These are phyloP conservation scores for Urochloa ruziziensis DNA, from an alignment of 176 grass and related monocot species.

Conservation along the genomic window DNA sequence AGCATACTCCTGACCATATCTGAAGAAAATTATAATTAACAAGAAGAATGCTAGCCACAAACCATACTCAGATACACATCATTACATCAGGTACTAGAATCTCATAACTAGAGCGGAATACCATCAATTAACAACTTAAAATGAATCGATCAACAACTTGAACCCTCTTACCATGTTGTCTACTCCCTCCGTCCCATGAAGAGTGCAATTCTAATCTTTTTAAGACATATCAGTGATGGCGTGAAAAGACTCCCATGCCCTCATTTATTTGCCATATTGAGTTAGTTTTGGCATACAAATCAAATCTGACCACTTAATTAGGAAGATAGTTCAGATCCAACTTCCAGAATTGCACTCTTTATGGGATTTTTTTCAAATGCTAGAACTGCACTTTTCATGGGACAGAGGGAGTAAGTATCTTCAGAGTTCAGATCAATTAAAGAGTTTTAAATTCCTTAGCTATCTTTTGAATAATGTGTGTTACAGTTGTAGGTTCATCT, in stretches of 20 bases:
- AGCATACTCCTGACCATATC: conserved; percentile 72
- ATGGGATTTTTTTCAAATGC: no score
- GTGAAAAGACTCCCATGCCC: no score
- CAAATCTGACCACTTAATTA: no score
- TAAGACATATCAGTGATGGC: no score
- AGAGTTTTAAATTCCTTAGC: not conserved
- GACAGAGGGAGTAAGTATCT: conserved; percentile 3
- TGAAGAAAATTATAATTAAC: conserved; percentile 44
- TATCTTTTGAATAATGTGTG: conserved; percentile 3
- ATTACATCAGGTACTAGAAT: conserved; percentile 9
- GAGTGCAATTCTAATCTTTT: no score
- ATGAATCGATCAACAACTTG: conserved; percentile 1
- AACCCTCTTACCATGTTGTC: conserved; percentile 27
- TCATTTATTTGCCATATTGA: no score
- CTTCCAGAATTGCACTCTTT: no score
- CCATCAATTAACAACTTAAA: conserved; percentile 1
- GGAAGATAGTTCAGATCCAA: no score
- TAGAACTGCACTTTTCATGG: no score
- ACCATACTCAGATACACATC: conserved; percentile 1
- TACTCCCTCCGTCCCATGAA: no score
- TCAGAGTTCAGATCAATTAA: not conserved
- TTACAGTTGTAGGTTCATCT: not conserved
- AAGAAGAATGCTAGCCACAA: conserved; percentile 10
- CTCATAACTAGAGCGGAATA: not conserved
- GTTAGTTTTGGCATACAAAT: no score